Percentiles rank a stretch among this genome's conserved stretches.
phyloP scores from a whole-genome alignment of 345 rosid species.

The Crucihimalaya himalaica region DNA sequence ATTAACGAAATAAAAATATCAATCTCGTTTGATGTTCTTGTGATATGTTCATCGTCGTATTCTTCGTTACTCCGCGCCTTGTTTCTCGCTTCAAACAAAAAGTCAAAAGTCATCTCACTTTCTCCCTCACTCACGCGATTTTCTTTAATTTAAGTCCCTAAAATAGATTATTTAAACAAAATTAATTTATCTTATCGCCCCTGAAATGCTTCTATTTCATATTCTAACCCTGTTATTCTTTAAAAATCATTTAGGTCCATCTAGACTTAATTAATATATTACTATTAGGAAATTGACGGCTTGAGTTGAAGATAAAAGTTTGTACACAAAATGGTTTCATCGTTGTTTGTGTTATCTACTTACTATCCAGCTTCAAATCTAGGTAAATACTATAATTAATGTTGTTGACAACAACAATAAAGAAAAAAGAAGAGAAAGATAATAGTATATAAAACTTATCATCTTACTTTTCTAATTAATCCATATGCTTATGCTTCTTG shows the following conservation, averaged over 20 bases:
- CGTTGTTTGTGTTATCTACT: no score
- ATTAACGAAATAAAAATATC: background rate
- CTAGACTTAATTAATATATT: background rate
- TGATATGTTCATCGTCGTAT: background rate
- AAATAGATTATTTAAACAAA: background rate
- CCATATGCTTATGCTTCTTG: no score
- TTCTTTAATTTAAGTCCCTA: background rate
- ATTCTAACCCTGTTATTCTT: background rate
- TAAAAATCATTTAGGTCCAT: background rate
- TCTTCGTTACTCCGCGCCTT: constrained; percentile 65
- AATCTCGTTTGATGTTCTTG: background rate
- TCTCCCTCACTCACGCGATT: constrained; percentile 32
- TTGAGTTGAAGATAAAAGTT: no score
- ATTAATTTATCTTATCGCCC: background rate
- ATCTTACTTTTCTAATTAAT: no score
- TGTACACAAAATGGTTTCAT: no score
- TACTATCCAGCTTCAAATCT: no score
- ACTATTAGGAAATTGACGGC: no score
- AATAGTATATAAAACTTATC: no score
- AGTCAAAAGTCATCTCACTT: constrained; percentile 40
- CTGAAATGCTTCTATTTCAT: background rate
- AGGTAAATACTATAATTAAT: no score
- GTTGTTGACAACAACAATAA: no score
- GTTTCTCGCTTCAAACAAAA: constrained; percentile 52
- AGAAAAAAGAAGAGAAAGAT: no score